Percentiles rank a stretch among this genome's conserved stretches.
These are phyloP conservation scores for Hymenoscyphus salicellus DNA, from an alignment of 2,329 filamentous ascomycete genomes.

Conservation along the genomic window DNA sequence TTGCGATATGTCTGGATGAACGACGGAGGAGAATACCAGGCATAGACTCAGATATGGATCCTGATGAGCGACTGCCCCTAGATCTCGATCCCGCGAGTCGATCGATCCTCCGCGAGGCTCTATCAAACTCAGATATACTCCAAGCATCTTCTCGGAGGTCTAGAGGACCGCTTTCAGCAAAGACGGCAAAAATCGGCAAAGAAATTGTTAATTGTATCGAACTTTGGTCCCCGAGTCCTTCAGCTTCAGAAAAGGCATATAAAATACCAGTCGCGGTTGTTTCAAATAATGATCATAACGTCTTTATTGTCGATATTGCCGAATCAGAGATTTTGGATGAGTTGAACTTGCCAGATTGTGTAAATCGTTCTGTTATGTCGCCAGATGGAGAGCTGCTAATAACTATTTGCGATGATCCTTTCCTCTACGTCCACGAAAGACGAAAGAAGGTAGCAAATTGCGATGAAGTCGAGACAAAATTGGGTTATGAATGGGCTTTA, in stretches of 20 bases:
- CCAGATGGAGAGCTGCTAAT: constrained; percentile 79
- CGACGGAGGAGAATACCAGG: constrained; percentile 6
- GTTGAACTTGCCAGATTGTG: constrained; percentile 74
- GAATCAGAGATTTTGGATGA: constrained; percentile 66
- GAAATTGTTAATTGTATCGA: constrained; percentile 67
- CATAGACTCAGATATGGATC: constrained; percentile 39
- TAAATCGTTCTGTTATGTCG: constrained; percentile 93
- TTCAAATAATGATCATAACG: constrained; percentile 87
- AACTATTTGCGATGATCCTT: constrained; percentile 83
- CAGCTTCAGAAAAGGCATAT: constrained; percentile 43
- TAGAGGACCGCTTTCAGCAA: constrained; percentile 38
- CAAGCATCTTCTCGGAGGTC: constrained; percentile 17
- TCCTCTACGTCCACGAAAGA: constrained; percentile 76
- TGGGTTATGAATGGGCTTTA: constrained; percentile 49
- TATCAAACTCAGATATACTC: constrained; percentile 15
- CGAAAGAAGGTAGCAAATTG: constrained; percentile 24
- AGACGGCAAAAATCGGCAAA: constrained; percentile 53
- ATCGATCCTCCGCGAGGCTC: constrained; percentile 10
- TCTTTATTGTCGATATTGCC: constrained; percentile 76
- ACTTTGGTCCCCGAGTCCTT: constrained; percentile 52
- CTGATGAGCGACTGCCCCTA: constrained; percentile 56
- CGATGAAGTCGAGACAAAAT: constrained; percentile 24
- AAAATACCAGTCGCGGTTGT: constrained; percentile 62
- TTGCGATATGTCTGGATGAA: constrained; percentile 31
- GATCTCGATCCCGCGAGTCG: constrained; percentile 41